Base-by-base conservation (phyloP, 73 alveolate species). In the Paramecium tetraurelia region DNA sequence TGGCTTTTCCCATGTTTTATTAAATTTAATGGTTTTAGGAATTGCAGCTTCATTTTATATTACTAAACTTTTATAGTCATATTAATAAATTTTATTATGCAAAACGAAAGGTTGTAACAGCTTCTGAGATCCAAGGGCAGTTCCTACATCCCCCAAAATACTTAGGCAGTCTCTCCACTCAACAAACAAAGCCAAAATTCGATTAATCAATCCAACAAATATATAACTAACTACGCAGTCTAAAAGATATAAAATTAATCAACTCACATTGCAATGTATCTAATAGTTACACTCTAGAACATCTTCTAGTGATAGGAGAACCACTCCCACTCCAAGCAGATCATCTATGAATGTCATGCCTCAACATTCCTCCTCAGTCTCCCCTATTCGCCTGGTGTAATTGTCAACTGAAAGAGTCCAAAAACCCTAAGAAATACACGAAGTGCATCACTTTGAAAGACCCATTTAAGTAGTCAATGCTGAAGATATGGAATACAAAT, bases 361-460 rank as follows among this genome's bases (percentile, higher is more conserved):
- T n/a, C 4, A 53, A 18, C 69, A 53, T 16, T 53, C 69, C 1
- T 53, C 69, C 5, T 53, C 69, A 4, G 69, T 53, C 31, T 53
- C 69, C 0, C 69, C 69, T 1, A 53, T 53, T n/a, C 69, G 69
- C 5, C 16, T 53, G 5, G 35, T 53, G 6, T 18, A 53, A 20
- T n/a, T 53, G 7, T 53, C 69, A 53, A 53, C 69, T 53, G 69
- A 53, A 53, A 53, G 35, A 53, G 31, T 53, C 14, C 31, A 53
- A 53, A 16, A 63, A 63, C 84, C 84, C 14, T 6, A 31, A 12
- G 84, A 63, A 72, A 29, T 72, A 72, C 86, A 72, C 40, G 86
- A 72, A 18, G 59, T 72, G 0, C 86, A 72, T 72, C 86, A 72
- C 40, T 72, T 29, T 72, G 86, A 72, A 72, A 33, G 86, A 18